Conservation (phyloP, 305 asterid genomes). For the Fraxinus greggii region DNA sequence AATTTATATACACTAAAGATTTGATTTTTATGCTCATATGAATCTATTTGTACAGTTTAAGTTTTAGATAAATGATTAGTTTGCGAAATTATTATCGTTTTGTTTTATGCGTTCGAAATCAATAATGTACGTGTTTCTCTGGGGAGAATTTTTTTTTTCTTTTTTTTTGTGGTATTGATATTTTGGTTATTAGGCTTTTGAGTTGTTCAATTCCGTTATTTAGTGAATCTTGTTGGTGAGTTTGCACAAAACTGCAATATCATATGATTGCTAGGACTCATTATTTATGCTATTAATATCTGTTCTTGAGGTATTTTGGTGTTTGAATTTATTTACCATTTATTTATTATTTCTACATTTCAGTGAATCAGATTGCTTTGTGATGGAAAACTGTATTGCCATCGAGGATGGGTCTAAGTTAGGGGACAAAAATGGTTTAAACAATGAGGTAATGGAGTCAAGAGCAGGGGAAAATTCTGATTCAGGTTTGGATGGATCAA, state of each 20-base stretch:
- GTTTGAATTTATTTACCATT: background rate
- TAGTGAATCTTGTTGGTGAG: background rate
- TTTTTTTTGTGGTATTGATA: background rate
- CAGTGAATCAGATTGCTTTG: constrained; percentile 34
- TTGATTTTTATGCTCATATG: background rate
- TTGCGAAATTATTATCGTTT: background rate
- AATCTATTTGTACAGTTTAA: background rate
- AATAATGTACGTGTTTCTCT: background rate
- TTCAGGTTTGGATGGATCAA: constrained; percentile 35
- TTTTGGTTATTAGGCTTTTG: background rate
- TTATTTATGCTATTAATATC: background rate
- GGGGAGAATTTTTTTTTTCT: background rate
- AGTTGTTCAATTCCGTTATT: background rate
- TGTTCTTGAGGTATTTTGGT: background rate
- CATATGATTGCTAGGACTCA: background rate
- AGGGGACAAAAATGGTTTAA: constrained; percentile 38
- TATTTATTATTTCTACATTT: constrained; percentile 1
- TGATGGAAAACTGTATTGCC: constrained; percentile 70
- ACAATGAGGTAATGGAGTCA: constrained; percentile 28
- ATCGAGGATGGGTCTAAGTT: constrained; percentile 37
- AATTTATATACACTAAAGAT: background rate
- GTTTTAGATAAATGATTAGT: background rate
- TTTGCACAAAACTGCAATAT: background rate
- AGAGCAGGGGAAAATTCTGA: constrained; percentile 31
- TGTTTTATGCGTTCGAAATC: background rate